Evolutionary conservation across 1,139 yeast genomes (phyloP).

Genomic region (Scheffersomyces lignicola): DNA sequence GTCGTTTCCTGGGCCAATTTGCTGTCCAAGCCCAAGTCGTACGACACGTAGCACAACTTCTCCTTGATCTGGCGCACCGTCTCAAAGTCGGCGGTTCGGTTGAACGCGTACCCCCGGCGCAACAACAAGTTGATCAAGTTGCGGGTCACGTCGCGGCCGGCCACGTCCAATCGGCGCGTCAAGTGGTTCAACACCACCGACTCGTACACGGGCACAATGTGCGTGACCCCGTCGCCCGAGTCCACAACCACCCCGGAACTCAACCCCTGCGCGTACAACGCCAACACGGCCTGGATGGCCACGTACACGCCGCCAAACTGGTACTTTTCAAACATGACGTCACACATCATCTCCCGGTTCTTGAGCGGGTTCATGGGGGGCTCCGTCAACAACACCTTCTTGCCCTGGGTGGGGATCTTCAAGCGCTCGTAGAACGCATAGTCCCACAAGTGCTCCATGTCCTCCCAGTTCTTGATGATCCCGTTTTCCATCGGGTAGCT

Average conservation of each 20-base stretch:
- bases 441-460: slow-evolving; percentile 98
- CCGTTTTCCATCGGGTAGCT: slow-evolving; percentile 99
- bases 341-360: slow-evolving; percentile 93
- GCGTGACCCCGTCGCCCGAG: slow-evolving; percentile 88
- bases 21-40: slow-evolving; percentile 87
- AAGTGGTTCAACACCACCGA: slow-evolving; percentile 92
- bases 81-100: slow-evolving; percentile 97
- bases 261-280: slow-evolving; percentile 94
- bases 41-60: slow-evolving; percentile 91
- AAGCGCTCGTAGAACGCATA: slow-evolving; percentile 92
- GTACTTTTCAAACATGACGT: slow-evolving; percentile 95
- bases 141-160: slow-evolving; percentile 97
- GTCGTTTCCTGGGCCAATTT: slow-evolving; percentile 92
- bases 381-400: slow-evolving; percentile 85
- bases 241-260: slow-evolving; percentile 99
- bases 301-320: slow-evolving; percentile 96
- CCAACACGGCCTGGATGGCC: slow-evolving; percentile 97
- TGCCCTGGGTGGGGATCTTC: slow-evolving; percentile 72
- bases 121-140: slow-evolving; percentile 85
- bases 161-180: slow-evolving; percentile 91
- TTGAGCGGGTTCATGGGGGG: slow-evolving; percentile 98
- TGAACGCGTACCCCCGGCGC: slow-evolving; percentile 96
- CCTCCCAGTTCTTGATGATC: slow-evolving; percentile 96
- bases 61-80: slow-evolving; percentile 98
- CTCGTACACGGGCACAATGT: slow-evolving; percentile 96